Percentiles rank a stretch among this genome's conserved stretches.
These are phyloP conservation scores for Butyriboletus regius DNA, from an alignment of 1,284 basidiomycete genomes.

Conservation along the genomic window DNA sequence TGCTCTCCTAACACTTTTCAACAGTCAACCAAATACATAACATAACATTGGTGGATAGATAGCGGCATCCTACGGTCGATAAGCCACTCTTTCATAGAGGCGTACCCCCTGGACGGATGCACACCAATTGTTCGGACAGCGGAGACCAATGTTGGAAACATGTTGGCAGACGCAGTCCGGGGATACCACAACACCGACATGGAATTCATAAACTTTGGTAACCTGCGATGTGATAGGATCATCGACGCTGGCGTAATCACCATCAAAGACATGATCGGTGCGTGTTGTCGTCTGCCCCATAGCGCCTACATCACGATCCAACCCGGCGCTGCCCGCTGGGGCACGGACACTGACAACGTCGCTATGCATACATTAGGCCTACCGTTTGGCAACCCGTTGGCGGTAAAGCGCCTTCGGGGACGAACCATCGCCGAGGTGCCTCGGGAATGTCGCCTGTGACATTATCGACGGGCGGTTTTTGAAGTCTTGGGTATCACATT, in stretches of 20 bases:
- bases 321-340: neutral
- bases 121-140: conserved; percentile 1
- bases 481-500: conserved; percentile 13
- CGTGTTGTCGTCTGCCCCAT: neutral
- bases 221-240: conserved; percentile 7
- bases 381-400: conserved; percentile 11
- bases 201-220: conserved; percentile 6
- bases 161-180: conserved; percentile 17
- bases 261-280: conserved; percentile 16
- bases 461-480: conserved; percentile 13
- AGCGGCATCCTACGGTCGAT: conserved; percentile 1
- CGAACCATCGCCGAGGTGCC: conserved; percentile 4
- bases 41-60: conserved; percentile 1
- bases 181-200: conserved; percentile 18
- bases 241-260: conserved; percentile 6
- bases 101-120: conserved; percentile 7
- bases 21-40: conserved; percentile 9
- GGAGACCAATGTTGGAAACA: conserved; percentile 6
- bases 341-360: neutral
- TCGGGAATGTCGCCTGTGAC: conserved; percentile 12
- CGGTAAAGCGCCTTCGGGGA: conserved; percentile 7
- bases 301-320: neutral
- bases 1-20: neutral
- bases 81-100: conserved; percentile 2
- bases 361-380: conserved; percentile 2